Evolutionary conservation across 2,329 filamentous ascomycete genomes (phyloP), one percentile per base, ranked within the genome.

Genomic region (Nakataea oryzae): DNA sequence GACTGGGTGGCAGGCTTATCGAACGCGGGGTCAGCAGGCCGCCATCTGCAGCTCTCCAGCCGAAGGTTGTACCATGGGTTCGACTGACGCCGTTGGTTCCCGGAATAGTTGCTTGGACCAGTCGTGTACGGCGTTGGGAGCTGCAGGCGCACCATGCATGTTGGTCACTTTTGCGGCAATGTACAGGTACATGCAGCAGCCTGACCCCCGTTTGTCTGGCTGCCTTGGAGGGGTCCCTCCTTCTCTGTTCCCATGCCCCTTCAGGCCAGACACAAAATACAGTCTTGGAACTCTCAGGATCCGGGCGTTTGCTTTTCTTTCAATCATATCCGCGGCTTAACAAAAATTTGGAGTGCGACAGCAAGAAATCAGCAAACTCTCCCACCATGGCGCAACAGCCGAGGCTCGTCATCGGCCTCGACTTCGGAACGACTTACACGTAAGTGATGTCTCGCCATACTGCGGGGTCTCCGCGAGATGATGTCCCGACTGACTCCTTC

Each of bases 391-490:
- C 41, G 21, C 41, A 50, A 50, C 41, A 50, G 24, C 41, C 41
- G 7, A n/a, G 41, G 41, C 54, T 66, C 7, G 65, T 66, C 57
- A 65, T 66, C n/a, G 54, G 63, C 2, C 59, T 66, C 12, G 65
- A 66, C 59, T 66, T 66, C 24, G 65, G 65, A 0, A 66, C 65
- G 2, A 66, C 63, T 5, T 66, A 54, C 50, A 65, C 65, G 30
- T 56, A 56, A 2, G 28, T 56, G 41, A 50, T 24, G 21, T n/a
- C 7, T 24, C 2, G 14, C 1, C 26, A 28, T 7, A 9, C 21
- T 7, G 41, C 21, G 4, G 3, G 11, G 8, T 50, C 17, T 41
- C 34, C 7, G 11, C 32, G 26, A 12, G 24, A 13, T 24, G 54
- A 4, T 56, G 17, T 6, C 1, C 54, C 27, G 54, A 29, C 54